phyloP scores from a whole-genome alignment of 768 basidiomycete genomes.

The Pulveroboletus frians region DNA sequence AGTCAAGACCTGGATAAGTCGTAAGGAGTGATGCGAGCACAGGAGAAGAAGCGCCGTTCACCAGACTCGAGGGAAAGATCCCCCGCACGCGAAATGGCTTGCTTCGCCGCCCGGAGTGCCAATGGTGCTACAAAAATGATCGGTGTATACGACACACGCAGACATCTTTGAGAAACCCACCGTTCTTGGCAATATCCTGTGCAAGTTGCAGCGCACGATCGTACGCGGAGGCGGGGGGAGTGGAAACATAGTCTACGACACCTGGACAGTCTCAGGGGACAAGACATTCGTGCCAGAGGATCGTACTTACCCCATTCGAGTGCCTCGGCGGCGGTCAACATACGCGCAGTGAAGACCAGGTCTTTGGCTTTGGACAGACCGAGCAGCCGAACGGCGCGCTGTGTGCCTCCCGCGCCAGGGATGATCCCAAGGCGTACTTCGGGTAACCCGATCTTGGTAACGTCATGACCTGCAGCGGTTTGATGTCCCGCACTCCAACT shows the following conservation, averaged over 20 bases:
- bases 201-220: slow-evolving; percentile 72
- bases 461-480: slow-evolving; percentile 44
- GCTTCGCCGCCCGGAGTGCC: slow-evolving; percentile 83
- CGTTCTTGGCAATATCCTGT: slow-evolving; percentile 58
- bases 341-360: slow-evolving; percentile 76
- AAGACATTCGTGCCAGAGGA: background rate
- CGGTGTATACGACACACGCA: background rate
- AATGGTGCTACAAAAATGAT: slow-evolving; percentile 57
- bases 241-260: slow-evolving; percentile 75
- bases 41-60: slow-evolving; percentile 12
- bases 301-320: slow-evolving; percentile 55
- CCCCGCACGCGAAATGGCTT: slow-evolving; percentile 74
- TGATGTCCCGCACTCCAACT: background rate
- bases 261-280: slow-evolving; percentile 40
- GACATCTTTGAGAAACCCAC: slow-evolving; percentile 32
- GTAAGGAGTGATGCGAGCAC: background rate
- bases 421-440: slow-evolving; percentile 80
- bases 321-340: slow-evolving; percentile 63
- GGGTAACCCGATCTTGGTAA: slow-evolving; percentile 84
- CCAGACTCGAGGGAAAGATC: slow-evolving; percentile 77
- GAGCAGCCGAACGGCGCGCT: slow-evolving; percentile 71
- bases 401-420: slow-evolving; percentile 88
- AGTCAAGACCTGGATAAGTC: slow-evolving; percentile 65
- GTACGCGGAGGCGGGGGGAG: slow-evolving; percentile 52
- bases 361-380: slow-evolving; percentile 81